Base-by-base conservation (phyloP, 805 yeast genomes). In the Nadsonia fulvescens region DNA sequence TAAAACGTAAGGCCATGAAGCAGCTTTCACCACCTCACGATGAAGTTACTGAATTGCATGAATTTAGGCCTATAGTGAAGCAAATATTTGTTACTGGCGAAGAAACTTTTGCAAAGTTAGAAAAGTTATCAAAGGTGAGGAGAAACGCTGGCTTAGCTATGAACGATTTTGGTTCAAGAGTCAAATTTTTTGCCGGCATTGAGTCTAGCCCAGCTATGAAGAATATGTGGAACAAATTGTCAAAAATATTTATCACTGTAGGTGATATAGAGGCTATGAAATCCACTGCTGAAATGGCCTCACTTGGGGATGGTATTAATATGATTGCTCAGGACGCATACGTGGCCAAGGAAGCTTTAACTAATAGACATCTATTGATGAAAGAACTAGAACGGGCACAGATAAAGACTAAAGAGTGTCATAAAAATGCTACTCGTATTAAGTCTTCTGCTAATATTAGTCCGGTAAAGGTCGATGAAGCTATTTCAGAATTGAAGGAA, bases 21-120 rank as follows among this genome's bases (percentile, higher is more conserved):
- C 98, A 89, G 46, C 61, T 83, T 23, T 73, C 77, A 21, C 78
- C 92, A 2, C 98, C 98, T 1, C 79, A 73, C 40, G 98, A 86
- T 49, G 86, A 79, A 20, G 72, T 70, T 24, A 61, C 64, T 14
- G 89, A 74, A 34, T 59, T 89, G 33, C 82, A 89, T 1, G 75
- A 67, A 26, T 81, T 83, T 47, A 57, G 98, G 35, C 98, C 98
- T 1, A 44, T 74, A 46, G 73, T 83, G 19, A 89, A 89, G 50
- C 61, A 72, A 6, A 58, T 78, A 8, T 78, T 79, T 46, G 57
- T 70, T 27, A 51, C 51, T 13, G 53, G 73, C 2, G 67, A 61
- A 32, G 61, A 57, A n/a, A 44, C 61, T 5, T 53, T 54, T 25
- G 47, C 47, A n/a, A 71, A 64, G 40, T 49, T 83, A 15, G 78